Percentiles rank a stretch among this genome's conserved stretches.
phyloP scores from a whole-genome alignment of 73 alveolate genomes.

The Paramecium sexaurelia region DNA sequence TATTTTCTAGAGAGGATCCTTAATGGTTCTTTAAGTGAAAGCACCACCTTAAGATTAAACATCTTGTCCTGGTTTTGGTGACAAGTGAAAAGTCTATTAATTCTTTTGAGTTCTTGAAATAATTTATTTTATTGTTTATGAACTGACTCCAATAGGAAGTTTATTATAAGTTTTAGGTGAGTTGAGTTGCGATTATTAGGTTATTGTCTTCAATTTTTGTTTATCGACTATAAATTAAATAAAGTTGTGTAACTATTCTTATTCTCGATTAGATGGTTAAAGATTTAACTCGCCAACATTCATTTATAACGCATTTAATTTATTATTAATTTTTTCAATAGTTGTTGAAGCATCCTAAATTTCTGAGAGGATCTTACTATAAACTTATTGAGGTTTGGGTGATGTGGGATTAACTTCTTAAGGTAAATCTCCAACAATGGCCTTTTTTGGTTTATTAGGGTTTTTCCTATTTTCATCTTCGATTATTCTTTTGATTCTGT shows the following conservation, averaged over 20 bases:
- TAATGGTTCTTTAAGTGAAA: not conserved
- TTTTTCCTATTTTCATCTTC: constrained; percentile 66
- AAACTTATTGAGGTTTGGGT: not conserved
- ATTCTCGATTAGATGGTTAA: constrained; percentile 10
- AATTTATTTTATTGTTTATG: not conserved
- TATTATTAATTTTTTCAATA: not conserved
- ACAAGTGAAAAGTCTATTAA: not conserved
- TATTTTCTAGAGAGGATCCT: not conserved
- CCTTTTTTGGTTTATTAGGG: constrained; percentile 65
- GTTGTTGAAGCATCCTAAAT: constrained; percentile 39
- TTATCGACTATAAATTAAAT: not conserved
- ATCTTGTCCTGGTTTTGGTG: not conserved
- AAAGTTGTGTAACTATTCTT: constrained; percentile 9
- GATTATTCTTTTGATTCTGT: constrained; percentile 52
- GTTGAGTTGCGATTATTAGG: not conserved
- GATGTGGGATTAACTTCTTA: not conserved
- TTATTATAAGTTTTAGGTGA: not conserved
- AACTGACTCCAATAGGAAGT: not conserved
- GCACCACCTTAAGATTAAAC: not conserved
- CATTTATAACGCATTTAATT: constrained; percentile 1
- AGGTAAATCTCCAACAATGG: constrained; percentile 66
- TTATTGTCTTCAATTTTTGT: not conserved
- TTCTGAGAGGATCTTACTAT: constrained; percentile 1
- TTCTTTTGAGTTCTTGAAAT: constrained; percentile 14
- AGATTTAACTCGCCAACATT: constrained; percentile 6